Conservation (phyloP, 2,329 filamentous ascomycete species). For the Neofusicoccum parvum region DNA sequence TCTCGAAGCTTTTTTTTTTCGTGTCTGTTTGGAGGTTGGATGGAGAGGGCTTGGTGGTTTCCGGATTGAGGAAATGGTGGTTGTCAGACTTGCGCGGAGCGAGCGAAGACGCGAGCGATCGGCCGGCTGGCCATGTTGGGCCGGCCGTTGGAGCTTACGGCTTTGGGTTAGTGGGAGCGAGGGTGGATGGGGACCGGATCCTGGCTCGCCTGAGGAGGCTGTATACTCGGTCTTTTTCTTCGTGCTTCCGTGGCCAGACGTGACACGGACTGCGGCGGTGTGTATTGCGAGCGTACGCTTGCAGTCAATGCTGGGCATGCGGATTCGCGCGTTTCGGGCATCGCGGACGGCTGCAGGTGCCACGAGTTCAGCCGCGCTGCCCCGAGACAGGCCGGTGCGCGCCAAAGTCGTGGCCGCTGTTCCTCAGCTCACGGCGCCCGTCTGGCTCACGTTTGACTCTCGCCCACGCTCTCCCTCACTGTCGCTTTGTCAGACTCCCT, state of each 20-base stretch:
- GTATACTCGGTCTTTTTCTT: neutral
- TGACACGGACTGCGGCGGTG: neutral
- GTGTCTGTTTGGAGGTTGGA: neutral
- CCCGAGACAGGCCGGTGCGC: neutral
- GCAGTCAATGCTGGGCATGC: neutral
- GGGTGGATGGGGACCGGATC: too few species aligned
- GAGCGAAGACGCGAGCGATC: neutral
- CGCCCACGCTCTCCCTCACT: too few species aligned
- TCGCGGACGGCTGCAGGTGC: neutral
- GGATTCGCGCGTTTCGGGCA: neutral
- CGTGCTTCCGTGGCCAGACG: neutral
- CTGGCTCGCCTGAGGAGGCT: neutral
- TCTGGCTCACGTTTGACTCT: too few species aligned
- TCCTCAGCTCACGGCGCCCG: too few species aligned
- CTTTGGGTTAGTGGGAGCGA: neutral
- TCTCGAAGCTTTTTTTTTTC: neutral
- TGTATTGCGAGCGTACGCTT: neutral
- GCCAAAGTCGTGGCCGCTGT: neutral
- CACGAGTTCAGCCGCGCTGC: neutral
- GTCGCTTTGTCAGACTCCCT: neutral
- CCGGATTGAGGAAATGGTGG: constrained; percentile 16
- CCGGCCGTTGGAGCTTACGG: neutral
- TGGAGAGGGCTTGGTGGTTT: neutral
- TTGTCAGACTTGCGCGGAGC: neutral
- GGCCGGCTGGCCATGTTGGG: neutral